These are phyloP conservation scores for Neurospora pannonica DNA, from an alignment of 495 filamentous ascomycete genomes.

Conservation along the genomic window DNA sequence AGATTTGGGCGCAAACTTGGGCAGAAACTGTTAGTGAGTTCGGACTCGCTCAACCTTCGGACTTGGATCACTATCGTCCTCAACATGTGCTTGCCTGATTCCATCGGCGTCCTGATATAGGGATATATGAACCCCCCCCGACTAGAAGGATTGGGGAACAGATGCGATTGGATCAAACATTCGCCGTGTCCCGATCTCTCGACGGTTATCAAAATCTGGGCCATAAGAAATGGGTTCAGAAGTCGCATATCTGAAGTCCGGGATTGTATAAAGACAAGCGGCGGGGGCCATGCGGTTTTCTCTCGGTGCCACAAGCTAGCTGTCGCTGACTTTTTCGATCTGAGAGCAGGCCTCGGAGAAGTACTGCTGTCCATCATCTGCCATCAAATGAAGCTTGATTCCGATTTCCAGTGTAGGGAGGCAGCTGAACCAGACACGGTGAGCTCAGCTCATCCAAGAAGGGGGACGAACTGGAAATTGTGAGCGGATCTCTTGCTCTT, in stretches of 20 bases:
- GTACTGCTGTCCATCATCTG: neutral
- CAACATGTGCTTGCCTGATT: no score
- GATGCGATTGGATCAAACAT: neutral
- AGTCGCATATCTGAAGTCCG: no score
- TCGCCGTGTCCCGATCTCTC: neutral
- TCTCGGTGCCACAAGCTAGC: neutral
- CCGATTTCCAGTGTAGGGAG: neutral
- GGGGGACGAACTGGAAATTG: neutral
- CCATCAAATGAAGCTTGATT: neutral
- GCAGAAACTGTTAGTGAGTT: neutral
- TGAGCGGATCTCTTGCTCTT: neutral
- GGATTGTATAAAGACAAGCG: neutral
- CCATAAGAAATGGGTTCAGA: neutral
- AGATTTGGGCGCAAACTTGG: neutral
- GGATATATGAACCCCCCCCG: neutral
- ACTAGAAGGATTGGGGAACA: neutral
- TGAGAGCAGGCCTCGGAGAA: neutral
- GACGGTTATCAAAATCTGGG: neutral
- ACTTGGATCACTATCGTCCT: neutral
- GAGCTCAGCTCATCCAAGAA: neutral
- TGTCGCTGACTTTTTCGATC: neutral
- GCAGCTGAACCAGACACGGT: neutral
- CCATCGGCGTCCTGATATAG: neutral
- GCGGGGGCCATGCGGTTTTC: neutral
- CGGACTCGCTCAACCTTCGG: neutral